Base-by-base conservation (phyloP, 164 flowering plant genomes). In the Buxus sempervirens region DNA sequence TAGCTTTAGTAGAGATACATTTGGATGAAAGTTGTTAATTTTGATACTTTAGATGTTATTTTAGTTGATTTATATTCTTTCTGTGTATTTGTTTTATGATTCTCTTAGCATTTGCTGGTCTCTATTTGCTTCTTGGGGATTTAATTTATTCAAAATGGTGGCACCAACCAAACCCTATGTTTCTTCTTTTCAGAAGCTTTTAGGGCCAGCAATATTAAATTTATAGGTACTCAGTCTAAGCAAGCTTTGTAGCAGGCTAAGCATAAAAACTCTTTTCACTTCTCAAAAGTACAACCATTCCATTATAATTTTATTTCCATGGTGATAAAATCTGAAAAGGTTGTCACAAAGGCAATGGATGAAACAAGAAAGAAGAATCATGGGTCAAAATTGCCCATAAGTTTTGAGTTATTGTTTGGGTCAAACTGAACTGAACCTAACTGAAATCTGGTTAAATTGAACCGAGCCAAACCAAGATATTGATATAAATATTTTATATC, bases 261-360 rank as follows among this genome's bases (percentile, higher is more conserved):
- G 68, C 81, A 85, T 58, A 58, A 76, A 0, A 83, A 85, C 69
- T 73, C 81, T 69, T n/a, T n/a, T 69, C 72, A 75, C 54, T 63
- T 87, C 36, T 77, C 93, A 57, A 70, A 81, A 48, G 55, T 56
- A 15, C 79, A 63, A 48, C 79, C 79, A 48, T 76, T 84, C 53
- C 69, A 56, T 13, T 79, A 77, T 25, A 79, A 56, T 66, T 68
- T 83, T 64, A 68, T 69, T 14, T 77, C 86, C 2, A 68, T 79
- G 42, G 61, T 81, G 1, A 10, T 49, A 18, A 85, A 70, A 64
- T 71, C 36, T 18, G 59, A 63, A 41, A 86, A 72, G 71, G 62
- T 69, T 62, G 80, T 77, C 2, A 75, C 83, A 57, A 91, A 75
- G 74, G 98, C 98, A 38, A 81, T 77, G 85, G 76, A 95, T 65